Percentiles rank a stretch among this genome's conserved stretches.
These are phyloP conservation scores for Pugionium cornutum DNA, from an alignment of 345 rosid genomes.

Conservation along the genomic window DNA sequence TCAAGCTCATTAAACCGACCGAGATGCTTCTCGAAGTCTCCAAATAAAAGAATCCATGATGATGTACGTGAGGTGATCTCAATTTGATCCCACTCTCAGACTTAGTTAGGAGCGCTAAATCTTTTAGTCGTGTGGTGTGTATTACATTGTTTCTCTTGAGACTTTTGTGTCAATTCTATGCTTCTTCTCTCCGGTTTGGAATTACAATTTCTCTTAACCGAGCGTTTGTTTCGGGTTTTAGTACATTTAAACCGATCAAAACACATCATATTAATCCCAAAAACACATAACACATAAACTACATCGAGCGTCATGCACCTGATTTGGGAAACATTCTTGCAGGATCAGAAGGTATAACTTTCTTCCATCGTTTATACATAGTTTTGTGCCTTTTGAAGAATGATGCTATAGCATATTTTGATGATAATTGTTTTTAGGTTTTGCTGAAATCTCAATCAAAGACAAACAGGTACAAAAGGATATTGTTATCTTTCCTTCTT, in stretches of 20 bases:
- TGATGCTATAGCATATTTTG: constrained; percentile 6
- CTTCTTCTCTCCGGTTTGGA: constrained; percentile 13
- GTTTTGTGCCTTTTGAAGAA: not conserved
- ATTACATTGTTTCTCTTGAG: not conserved
- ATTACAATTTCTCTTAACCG: constrained; percentile 15
- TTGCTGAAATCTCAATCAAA: constrained; percentile 77
- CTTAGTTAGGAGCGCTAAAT: not conserved
- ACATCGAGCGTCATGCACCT: constrained; percentile 67
- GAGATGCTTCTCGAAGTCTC: constrained; percentile 24
- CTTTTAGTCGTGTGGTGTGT: no score
- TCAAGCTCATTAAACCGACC: constrained; percentile 26
- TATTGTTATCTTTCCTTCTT: not conserved
- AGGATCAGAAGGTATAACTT: constrained; percentile 61
- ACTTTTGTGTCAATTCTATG: not conserved
- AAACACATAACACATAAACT: not conserved
- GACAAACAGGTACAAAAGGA: constrained; percentile 54
- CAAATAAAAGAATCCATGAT: not conserved
- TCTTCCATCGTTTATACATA: not conserved
- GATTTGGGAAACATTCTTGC: constrained; percentile 93
- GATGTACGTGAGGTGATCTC: not conserved
- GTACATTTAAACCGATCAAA: constrained; percentile 18
- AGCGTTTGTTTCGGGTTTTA: constrained; percentile 1
- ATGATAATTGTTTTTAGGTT: constrained; percentile 52
- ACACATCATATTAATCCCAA: constrained; percentile 2
- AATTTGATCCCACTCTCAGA: constrained; percentile 7